Evolutionary conservation across 2,329 filamentous ascomycete species (phyloP).

Genomic region (Ceratocystis diversiconidia): DNA sequence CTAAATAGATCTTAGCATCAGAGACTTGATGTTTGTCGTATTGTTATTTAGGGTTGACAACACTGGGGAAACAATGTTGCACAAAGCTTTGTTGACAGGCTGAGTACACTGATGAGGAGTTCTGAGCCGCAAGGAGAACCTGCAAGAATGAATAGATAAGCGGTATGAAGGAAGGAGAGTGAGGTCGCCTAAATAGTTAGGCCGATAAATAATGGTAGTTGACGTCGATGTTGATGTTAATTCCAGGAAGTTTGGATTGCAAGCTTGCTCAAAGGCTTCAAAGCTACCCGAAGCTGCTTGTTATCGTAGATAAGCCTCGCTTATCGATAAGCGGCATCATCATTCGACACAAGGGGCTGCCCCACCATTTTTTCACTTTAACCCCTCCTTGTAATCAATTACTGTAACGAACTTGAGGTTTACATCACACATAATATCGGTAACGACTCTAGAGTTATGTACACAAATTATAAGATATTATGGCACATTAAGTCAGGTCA

Average conservation of each 20-base stretch:
- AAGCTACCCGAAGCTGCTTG: neutral
- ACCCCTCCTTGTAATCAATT: neutral
- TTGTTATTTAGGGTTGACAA: too few relatives aligned
- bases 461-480: neutral
- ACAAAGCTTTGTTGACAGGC: too few relatives aligned
- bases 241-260: neutral
- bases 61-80: too few relatives aligned
- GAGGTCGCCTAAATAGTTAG: too few relatives aligned
- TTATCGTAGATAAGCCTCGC: neutral
- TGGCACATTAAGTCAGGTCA: too few relatives aligned
- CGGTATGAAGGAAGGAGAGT: too few relatives aligned
- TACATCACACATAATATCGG: neutral
- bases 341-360: neutral
- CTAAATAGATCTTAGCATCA: neutral
- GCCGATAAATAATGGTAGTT: too few relatives aligned
- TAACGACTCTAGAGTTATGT: neutral
- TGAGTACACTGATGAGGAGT: too few relatives aligned
- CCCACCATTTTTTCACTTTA: neutral
- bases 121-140: too few relatives aligned
- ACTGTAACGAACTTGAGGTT: neutral
- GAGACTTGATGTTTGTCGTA: too few relatives aligned
- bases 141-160: too few relatives aligned
- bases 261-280: neutral
- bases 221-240: too few relatives aligned
- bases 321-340: conserved; percentile 18